Evolutionary conservation across 495 filamentous ascomycete species (phyloP), one percentile per base, ranked within the genome.

Genomic region (Talaromyces wortmannii): DNA sequence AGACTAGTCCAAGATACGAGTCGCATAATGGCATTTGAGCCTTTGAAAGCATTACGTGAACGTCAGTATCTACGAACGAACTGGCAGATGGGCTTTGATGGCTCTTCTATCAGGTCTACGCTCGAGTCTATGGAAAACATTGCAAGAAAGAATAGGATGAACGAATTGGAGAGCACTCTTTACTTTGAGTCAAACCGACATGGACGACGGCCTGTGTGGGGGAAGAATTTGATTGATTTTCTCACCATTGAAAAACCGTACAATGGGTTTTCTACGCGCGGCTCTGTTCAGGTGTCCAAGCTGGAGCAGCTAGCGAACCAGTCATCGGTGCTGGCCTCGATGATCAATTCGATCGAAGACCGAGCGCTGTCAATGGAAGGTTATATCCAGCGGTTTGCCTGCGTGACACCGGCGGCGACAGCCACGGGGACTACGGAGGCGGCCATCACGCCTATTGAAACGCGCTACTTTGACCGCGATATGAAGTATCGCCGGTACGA

Each of bases 321-420:
- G 23, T 91, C 88, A 0, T 78, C 81, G 31, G 69, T 82, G n/a
- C 75, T 96, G 31, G 77, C 76, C 30, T 80, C 81, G 6, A 87
- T 95, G 73, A 83, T 95, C 15, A 80, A 82, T 23, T 89, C 85
- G 0, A 66, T 96, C 5, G 79, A 86, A 29, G 78, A 91, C 61
- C 84, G 91, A 5, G 79, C 90, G 2, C 76, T 78, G 29, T 73
- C 76, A 2, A 79, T 95, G 73, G 82, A 90, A 58, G 79, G 82
- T 2, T 84, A 81, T n/a, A 83, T 97, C 48, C 83, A 86, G 56
- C 87, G 91, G 63, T 97, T 96, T 60, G 88, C 84, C 31, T 97
- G 91, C 58, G 84, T 96, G 50, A 97, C 92, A 0, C 92, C 92
- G 0, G 84, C 90, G 11, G 91, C 90, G 32, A 82, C 94, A 13